phyloP scores from a whole-genome alignment of 768 basidiomycete genomes.

The Auricularia sp. region DNA sequence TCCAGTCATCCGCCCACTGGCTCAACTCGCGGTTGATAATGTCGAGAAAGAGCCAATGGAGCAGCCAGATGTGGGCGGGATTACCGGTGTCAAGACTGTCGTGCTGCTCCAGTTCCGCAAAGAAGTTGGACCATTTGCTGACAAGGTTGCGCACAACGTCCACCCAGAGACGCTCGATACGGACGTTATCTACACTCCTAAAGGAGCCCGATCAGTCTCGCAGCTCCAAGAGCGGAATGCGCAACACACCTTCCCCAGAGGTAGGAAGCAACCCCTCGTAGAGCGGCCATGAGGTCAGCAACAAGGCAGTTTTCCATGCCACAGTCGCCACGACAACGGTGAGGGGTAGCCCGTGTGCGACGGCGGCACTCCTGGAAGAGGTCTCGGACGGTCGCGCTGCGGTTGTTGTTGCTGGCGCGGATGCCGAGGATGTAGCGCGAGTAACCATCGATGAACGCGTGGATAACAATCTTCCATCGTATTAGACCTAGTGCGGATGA shows the following conservation, averaged over 20 bases:
- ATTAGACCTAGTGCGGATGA: conserved; percentile 13
- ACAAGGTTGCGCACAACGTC: conserved; percentile 27
- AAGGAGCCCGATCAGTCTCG: too few relatives aligned
- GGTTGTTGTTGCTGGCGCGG: conserved; percentile 19
- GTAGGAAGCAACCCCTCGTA: conserved; percentile 2
- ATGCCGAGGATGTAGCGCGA: conserved; percentile 16
- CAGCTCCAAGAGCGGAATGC: too few relatives aligned
- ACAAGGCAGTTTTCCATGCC: conserved; percentile 14
- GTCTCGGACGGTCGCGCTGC: conserved; percentile 9
- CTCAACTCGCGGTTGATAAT: conserved; percentile 21
- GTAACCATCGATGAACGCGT: conserved; percentile 16
- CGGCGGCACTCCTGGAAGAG: conserved; percentile 2
- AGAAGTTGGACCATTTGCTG: conserved; percentile 35
- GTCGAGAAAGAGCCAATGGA: conserved; percentile 28
- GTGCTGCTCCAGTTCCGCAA: conserved; percentile 33
- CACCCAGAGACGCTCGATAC: conserved; percentile 30
- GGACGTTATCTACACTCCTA: conserved; percentile 31
- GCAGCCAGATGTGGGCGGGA: conserved; percentile 29
- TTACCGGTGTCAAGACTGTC: conserved; percentile 18
- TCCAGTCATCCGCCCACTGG: conserved; percentile 27
- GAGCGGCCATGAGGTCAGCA: conserved; percentile 9
- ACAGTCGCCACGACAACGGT: conserved; percentile 12
- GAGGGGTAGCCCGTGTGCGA: conserved; percentile 6
- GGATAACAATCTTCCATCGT: conserved; percentile 21
- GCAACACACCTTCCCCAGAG: conserved; percentile 10